These are phyloP conservation scores for Paecilomyces sp. DNA, from an alignment of 2,329 filamentous ascomycete genomes.

Conservation along the genomic window DNA sequence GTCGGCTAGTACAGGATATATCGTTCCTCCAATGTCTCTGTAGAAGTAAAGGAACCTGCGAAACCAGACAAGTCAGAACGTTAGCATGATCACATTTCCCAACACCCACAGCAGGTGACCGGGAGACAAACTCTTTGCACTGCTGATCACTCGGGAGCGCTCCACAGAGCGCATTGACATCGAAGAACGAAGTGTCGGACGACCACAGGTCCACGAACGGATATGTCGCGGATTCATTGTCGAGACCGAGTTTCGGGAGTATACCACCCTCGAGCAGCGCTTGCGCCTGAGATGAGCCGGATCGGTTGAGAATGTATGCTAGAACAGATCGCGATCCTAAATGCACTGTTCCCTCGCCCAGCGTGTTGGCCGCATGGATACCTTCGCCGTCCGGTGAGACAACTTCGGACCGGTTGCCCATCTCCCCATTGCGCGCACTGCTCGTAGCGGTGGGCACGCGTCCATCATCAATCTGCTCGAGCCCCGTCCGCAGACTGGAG, in stretches of 20 bases:
- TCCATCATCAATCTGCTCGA: slow-evolving; percentile 30
- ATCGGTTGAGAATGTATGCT: slow-evolving; percentile 51
- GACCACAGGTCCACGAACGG: slow-evolving; percentile 61
- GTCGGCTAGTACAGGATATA: slow-evolving; percentile 56
- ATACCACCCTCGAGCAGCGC: slow-evolving; percentile 55
- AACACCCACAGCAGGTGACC: background rate
- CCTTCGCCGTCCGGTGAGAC: slow-evolving; percentile 43
- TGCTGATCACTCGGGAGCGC: slow-evolving; percentile 53
- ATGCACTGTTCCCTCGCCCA: slow-evolving; percentile 55
- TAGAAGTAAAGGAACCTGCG: slow-evolving; percentile 51
- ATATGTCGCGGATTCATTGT: slow-evolving; percentile 59
- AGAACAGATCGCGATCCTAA: slow-evolving; percentile 56
- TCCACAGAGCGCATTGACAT: slow-evolving; percentile 52
- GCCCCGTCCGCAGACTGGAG: slow-evolving; percentile 28
- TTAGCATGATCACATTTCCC: slow-evolving; percentile 1
- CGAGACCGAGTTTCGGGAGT: slow-evolving; percentile 54
- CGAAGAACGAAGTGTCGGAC: slow-evolving; percentile 51
- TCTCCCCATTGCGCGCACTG: slow-evolving; percentile 16
- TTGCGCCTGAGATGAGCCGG: slow-evolving; percentile 42
- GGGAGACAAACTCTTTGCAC: slow-evolving; percentile 35
- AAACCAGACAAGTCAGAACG: background rate
- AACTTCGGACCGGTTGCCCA: slow-evolving; percentile 11
- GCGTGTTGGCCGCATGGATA: slow-evolving; percentile 53
- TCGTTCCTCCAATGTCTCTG: slow-evolving; percentile 51
- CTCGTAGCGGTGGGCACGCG: slow-evolving; percentile 14